Conservation (phyloP, 2,329 filamentous ascomycete species). For the Sporothrix variecibatus region DNA sequence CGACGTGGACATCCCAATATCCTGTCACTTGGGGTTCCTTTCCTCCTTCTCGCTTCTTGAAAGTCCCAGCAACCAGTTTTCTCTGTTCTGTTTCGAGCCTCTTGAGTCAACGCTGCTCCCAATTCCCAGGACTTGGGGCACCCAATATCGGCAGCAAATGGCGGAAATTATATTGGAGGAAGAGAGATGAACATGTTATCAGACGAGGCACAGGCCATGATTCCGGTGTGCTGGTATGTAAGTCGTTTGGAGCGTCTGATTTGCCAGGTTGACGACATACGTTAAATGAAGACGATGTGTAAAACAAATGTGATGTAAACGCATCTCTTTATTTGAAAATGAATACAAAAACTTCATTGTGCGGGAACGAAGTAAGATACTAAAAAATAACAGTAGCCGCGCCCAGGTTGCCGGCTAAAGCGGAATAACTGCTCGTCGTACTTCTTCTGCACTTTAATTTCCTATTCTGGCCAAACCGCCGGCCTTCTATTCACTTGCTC, state of each 20-base stretch:
- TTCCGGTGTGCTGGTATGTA: background rate
- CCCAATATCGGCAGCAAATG: background rate
- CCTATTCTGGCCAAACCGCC: background rate
- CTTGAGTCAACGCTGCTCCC: background rate
- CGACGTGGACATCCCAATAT: background rate
- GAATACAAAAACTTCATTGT: too few species aligned
- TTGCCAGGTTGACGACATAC: background rate
- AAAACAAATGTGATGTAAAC: background rate
- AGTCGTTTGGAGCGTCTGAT: background rate
- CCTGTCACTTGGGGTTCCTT: background rate
- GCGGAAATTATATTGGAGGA: background rate
- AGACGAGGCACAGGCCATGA: slow-evolving; percentile 4
- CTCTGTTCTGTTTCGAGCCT: background rate
- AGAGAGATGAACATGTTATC: background rate
- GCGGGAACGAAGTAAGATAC: too few species aligned
- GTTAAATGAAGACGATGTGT: background rate
- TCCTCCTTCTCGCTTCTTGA: background rate
- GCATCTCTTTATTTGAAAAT: too few species aligned
- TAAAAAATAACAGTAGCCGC: background rate
- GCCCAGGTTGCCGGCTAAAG: background rate
- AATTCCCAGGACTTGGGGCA: background rate
- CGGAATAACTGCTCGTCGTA: background rate
- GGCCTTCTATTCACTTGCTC: background rate
- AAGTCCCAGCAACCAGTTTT: slow-evolving; percentile 2
- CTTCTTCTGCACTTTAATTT: background rate